Conservation (phyloP, 176 grass and related monocot genomes). For the Oryza meridionalis region DNA sequence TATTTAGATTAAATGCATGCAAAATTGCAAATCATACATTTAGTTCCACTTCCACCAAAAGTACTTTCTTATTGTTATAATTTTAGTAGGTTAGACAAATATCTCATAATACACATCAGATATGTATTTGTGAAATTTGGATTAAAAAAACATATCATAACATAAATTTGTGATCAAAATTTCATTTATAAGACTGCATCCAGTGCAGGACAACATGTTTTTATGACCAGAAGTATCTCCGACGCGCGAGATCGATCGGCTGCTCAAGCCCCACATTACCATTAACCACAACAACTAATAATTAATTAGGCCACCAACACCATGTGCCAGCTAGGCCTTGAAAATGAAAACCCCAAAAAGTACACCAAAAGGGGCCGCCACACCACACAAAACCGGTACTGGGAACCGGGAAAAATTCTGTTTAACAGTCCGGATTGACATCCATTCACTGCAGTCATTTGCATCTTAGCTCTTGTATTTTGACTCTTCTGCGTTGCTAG, state of each 20-base stretch:
- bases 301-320: neutral
- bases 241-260: neutral
- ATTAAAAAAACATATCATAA: neutral
- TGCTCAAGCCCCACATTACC: neutral
- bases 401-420: neutral
- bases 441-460: neutral
- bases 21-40: neutral
- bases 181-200: neutral
- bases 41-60: neutral
- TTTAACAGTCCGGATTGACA: conserved; percentile 21
- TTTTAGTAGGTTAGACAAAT: neutral
- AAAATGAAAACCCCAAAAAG: neutral
- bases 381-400: neutral
- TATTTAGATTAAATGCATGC: neutral
- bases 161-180: neutral
- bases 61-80: neutral
- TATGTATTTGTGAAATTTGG: too few relatives aligned
- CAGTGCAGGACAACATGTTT: neutral
- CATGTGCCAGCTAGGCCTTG: neutral
- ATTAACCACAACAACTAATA: neutral
- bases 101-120: neutral
- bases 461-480: neutral
- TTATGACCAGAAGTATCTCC: neutral
- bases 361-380: neutral
- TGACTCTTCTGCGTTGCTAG: neutral